Base-by-base conservation (phyloP, 805 yeast species). In the Wickerhamiella cacticola region DNA sequence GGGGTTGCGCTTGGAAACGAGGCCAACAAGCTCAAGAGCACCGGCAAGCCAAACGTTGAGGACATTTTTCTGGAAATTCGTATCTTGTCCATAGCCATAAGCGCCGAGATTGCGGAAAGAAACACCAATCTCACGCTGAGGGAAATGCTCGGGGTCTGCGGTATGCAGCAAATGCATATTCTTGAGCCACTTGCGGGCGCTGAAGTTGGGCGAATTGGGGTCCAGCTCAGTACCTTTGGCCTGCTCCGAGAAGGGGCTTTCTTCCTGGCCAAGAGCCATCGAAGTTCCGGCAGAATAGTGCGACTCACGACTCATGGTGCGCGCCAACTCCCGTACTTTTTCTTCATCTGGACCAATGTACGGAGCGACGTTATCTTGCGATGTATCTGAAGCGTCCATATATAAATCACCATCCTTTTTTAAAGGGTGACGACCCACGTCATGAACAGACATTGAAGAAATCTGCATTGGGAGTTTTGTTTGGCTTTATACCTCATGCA, bases 1-100 rank as follows among this genome's bases (percentile, higher is more conserved):
- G 25, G 34, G 12, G 28, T 35, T 31, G 28, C 38, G 42, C 23
- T 46, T 40, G 18, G 36, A 10, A 21, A 53, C 34, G 22, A 48
- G 33, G 13, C 54, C 48, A 5, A 53, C 39, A 4, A 53, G 48
- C 46, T 65, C 65, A 42, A 59, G 54, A 15, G 52, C 40, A 3
- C 52, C 51, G 1, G 66, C 64, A 3, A 63, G 52, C 5, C 52
- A 50, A 10, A 50, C 28, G 56, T 78, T 80, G 15, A 71, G 56
- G 3, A 76, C 74, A 2, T 80, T 80, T 9, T 76, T 64, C 59
- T 80, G 87, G 63, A 78, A 82, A 59, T 78, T 85, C 3, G 81
- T 75, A 15, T 54, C 56, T 18, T 76, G 70, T 52, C 77, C 80
- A 46, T 68, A 71, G 53, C 89, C 89, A 48, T 68, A 74, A 3